Evolutionary conservation across 176 grass and related monocot species (phyloP).

Genomic region (Oryza meridionalis): DNA sequence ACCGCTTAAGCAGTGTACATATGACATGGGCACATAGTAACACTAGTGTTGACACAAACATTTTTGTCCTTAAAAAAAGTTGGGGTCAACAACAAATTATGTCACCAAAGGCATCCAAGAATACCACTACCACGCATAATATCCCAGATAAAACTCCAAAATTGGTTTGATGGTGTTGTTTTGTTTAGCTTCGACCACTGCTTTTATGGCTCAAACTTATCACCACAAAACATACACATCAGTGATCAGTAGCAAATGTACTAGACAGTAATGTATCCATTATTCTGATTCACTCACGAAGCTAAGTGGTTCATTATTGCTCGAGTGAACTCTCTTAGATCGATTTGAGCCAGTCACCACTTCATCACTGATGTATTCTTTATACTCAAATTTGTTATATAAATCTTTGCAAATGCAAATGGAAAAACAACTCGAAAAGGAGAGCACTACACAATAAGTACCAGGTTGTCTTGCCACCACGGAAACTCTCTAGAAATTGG

Average conservation of each 20-base stretch:
- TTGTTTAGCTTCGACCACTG: neutral
- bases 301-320: neutral
- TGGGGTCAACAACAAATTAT: neutral
- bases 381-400: too few species aligned
- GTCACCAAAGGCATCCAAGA: conserved; percentile 10
- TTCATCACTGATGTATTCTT: neutral
- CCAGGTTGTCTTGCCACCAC: neutral
- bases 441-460: neutral
- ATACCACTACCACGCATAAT: neutral
- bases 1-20: neutral
- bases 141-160: neutral
- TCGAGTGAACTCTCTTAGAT: neutral
- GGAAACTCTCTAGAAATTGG: neutral
- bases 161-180: neutral
- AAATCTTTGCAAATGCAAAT: neutral
- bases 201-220: conserved; percentile 1
- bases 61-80: neutral
- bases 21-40: neutral
- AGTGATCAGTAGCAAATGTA: neutral
- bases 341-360: neutral
- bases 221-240: neutral
- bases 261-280: neutral
- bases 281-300: neutral
- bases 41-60: neutral
- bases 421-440: neutral